Base-by-base conservation (phyloP, 306 rosid species). In the Gastrolobium bilobum region DNA sequence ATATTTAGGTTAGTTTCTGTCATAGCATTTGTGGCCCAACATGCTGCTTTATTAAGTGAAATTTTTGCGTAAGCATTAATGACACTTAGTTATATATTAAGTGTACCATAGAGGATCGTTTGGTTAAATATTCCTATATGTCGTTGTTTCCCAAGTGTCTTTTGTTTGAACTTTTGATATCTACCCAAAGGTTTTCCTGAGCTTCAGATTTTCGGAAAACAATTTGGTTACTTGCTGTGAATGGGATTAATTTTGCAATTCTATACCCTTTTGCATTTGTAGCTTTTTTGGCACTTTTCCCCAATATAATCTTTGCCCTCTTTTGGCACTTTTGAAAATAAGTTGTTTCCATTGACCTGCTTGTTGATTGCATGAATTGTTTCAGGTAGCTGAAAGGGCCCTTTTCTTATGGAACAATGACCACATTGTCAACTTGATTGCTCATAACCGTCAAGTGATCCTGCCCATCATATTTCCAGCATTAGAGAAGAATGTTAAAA, bases 381-480 rank as follows among this genome's bases (percentile, higher is more conserved):
- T 87, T 67, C 94, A 95, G 99, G 99, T 95, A 62, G 87, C 99
- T 81, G 99, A 95, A 83, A 95, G 98, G 89, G 90, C 92, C 47
- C 97, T 95, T 79, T 91, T 91, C 97, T 86, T 92, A 46, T 95
- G 99, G 99, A 95, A 92, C 88, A 95, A 91, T 9, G 98, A 91
- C 76, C 91, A 86, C 68, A 88, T 92, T 44, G 88, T 92, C 53
- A 91, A 87, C 91, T 84, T 92, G 84, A 88, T 92, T 47, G 94
- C 90, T 2, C 95, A 91, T 79, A 92, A 95, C 77, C 91, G 96
- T 7, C 90, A 88, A 39, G 93, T 85, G 81, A 88, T 95, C 79
- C 82, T 95, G 77, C 97, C 99, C 43, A 67, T 93, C 80, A 54
- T 92, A 73, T 86, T 88, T 83, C 97, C 98, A 1, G 90, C 95